A percentile compares a stretch with the other conserved stretches of the same genome.
Evolutionary conservation across 176 grass and related monocot species (phyloP).

Genomic region (Hordeum marinum): DNA sequence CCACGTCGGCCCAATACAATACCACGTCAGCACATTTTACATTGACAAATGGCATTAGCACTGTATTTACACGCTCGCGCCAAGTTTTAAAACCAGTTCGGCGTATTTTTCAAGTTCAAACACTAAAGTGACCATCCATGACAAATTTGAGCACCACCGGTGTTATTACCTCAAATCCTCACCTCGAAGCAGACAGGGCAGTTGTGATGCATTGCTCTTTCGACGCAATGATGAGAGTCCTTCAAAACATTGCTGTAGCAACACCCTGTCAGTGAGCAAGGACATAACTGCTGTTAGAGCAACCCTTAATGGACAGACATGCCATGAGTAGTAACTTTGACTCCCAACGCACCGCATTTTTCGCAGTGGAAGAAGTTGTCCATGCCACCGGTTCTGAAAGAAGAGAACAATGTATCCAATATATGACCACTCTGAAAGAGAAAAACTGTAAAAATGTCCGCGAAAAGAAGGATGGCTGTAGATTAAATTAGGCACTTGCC

Average conservation of each 20-base stretch:
- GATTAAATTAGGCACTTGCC: conserved; percentile 23
- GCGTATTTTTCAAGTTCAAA: no score
- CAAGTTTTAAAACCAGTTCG: no score
- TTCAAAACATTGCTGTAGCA: conserved; percentile 66
- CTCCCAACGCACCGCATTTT: conserved; percentile 46
- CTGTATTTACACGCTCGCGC: no score
- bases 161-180: no score
- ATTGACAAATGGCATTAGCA: no score
- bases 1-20: no score
- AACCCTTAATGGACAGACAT: not conserved
- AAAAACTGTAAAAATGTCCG: not conserved
- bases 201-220: conserved; percentile 91
- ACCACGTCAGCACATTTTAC: no score
- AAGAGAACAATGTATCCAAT: not conserved
- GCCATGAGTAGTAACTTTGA: no score
- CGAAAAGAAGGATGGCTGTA: not conserved
- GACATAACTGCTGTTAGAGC: not conserved
- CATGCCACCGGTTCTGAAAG: conserved; percentile 51
- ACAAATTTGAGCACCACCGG: no score
- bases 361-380: conserved; percentile 78
- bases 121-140: no score
- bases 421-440: not conserved
- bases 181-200: conserved; percentile 94
- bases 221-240: conserved; percentile 64
- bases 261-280: conserved; percentile 45